Evolutionary conservation across 2,329 filamentous ascomycete genomes (phyloP), one percentile per base, ranked within the genome.

Genomic region (Ceratocystiopsis sp.): DNA sequence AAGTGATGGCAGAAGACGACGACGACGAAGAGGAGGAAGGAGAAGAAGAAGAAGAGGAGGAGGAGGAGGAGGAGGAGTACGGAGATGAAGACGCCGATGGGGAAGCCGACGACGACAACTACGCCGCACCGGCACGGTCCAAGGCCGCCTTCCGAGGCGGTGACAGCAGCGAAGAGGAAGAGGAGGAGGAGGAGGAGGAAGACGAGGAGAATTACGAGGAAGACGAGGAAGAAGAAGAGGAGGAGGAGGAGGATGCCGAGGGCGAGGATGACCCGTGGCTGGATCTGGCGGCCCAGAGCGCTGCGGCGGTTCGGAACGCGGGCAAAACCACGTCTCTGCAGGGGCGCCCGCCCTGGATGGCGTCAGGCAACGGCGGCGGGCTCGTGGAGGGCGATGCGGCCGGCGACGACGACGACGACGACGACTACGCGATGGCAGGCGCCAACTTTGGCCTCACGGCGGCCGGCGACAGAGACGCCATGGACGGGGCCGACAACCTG

Each of bases 401-500:
- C 18, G 60, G 53, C 16, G 61, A 62, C 14, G 59, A 63, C 13
- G 61, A 63, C 18, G 60, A 61, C 5, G 62, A 55, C 19, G 33
- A 34, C 4, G 13, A 14, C 13, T 34, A 29, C 25, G 10, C 25
- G 25, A 55, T 37, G 43, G 53, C 33, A 47, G 51, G 32, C 42
- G 39, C 21, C 35, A 32, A 40, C 33, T 11, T 29, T 11, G 25
- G 25, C 25, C 25, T 34, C 12, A 3, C 10, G 13, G 33, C 13
- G 15, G 36, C 16, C 17, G n/a, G 17, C 34, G 32, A 29, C 16
- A 10, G 16, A 4, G n/a, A 15, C 35, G 14, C 16, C 8, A 52
- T 50, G 16, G 52, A 52, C 33, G 36, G 35, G 21, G 32, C 66
- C 17, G 70, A 75, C 46, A 52, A 75, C 37, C 62, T 75, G 59